Evolutionary conservation across 2,329 filamentous ascomycete species (phyloP).

Genomic region (Zymoseptoria passerinii): DNA sequence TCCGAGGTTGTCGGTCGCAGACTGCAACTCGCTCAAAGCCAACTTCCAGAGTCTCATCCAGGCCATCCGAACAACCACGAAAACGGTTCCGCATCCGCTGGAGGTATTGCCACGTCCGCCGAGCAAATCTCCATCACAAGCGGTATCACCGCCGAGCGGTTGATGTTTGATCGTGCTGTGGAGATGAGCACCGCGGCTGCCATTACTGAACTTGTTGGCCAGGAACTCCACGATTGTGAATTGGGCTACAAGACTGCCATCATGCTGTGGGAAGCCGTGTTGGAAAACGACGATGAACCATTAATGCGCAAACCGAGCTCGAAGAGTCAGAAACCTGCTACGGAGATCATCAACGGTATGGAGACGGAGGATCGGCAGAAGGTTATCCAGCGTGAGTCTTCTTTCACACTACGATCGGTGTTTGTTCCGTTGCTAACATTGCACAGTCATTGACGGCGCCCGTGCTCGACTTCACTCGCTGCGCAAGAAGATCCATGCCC

Average conservation of each 20-base stretch:
- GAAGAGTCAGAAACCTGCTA: conserved; percentile 40
- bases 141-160: conserved; percentile 86
- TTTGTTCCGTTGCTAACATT: conserved; percentile 19
- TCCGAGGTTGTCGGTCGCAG: conserved; percentile 88
- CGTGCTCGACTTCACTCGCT: conserved; percentile 35
- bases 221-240: conserved; percentile 79
- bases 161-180: conserved; percentile 95
- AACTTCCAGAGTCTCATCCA: conserved; percentile 75
- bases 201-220: conserved; percentile 89
- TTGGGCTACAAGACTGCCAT: conserved; percentile 90
- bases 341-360: conserved; percentile 43
- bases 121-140: conserved; percentile 78
- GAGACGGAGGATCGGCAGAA: conserved; percentile 65
- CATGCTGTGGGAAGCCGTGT: conserved; percentile 85
- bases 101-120: conserved; percentile 54
- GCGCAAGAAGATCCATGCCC: conserved; percentile 37
- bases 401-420: no score
- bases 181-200: conserved; percentile 95
- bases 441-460: conserved; percentile 40
- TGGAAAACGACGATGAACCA: conserved; percentile 68
- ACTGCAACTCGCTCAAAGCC: conserved; percentile 75
- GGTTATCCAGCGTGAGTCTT: conserved; percentile 61
- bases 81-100: conserved; percentile 42
- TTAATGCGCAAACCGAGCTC: conserved; percentile 37
- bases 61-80: conserved; percentile 75